phyloP scores from a whole-genome alignment of 441 rosid genomes.

The Bocquillonia castaneifolia region DNA sequence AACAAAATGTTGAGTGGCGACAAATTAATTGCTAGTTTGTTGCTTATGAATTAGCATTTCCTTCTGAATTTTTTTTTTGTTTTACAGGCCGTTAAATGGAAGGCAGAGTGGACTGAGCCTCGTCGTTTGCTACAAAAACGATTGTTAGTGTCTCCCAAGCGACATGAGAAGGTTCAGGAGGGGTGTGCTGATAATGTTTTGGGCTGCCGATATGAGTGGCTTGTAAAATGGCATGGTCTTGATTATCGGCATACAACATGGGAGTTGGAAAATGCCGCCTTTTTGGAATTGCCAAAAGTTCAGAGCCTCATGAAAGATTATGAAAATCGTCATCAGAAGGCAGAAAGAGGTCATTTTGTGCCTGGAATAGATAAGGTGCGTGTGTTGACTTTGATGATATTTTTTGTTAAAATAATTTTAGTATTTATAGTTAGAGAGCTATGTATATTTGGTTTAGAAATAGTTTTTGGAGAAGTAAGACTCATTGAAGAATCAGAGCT shows the following conservation, averaged over 20 bases:
- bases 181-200: constrained; percentile 12
- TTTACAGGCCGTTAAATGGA: constrained; percentile 41
- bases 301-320: constrained; percentile 41
- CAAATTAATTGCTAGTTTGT: background rate
- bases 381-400: background rate
- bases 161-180: constrained; percentile 18
- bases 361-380: constrained; percentile 33
- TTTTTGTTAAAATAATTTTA: background rate
- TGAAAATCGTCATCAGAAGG: constrained; percentile 38
- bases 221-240: constrained; percentile 64
- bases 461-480: too few relatives aligned
- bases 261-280: constrained; percentile 49
- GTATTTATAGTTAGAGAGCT: background rate
- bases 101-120: constrained; percentile 47
- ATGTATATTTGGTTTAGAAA: background rate
- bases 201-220: constrained; percentile 44
- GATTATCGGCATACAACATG: constrained; percentile 57
- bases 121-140: constrained; percentile 46
- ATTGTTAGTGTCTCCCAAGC: constrained; percentile 23
- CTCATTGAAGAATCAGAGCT: too few relatives aligned
- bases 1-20: background rate
- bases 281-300: constrained; percentile 35
- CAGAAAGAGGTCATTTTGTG: constrained; percentile 23
- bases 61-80: constrained; percentile 3
- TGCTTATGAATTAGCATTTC: constrained; percentile 2